phyloP scores from a whole-genome alignment of 352 stramenopile species.

The Blastocystis sp. region DNA sequence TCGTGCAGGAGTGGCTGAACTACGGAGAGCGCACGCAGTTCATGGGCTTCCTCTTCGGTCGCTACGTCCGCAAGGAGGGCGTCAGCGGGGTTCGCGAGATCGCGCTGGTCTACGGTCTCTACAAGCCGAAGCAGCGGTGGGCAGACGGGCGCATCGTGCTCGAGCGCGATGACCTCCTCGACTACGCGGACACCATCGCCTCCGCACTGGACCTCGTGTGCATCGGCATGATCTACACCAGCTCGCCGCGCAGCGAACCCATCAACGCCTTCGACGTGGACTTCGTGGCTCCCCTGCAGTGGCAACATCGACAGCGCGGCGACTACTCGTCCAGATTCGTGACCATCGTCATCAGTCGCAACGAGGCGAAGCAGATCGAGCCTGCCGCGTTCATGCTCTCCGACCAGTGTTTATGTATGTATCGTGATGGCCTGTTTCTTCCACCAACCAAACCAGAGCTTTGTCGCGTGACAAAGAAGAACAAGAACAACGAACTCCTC shows the following conservation, averaged over 20 bases:
- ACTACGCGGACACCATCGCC: background rate
- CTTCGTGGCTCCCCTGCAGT: conserved; percentile 13
- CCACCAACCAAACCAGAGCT: background rate
- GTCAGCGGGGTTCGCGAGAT: conserved; percentile 11
- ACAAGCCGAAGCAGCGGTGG: conserved; percentile 46
- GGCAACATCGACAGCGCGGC: background rate
- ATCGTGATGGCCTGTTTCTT: conserved; percentile 35
- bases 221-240: conserved; percentile 33
- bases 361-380: conserved; percentile 7
- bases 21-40: conserved; percentile 26
- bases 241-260: background rate
- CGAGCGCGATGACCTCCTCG: background rate
- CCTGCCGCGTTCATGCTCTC: conserved; percentile 38
- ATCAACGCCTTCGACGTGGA: conserved; percentile 9
- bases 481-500: background rate
- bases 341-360: background rate
- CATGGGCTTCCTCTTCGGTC: conserved; percentile 17
- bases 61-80: background rate
- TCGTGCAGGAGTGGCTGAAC: conserved; percentile 55
- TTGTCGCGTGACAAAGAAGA: background rate
- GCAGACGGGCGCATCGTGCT: conserved; percentile 9
- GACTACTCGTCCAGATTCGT: conserved; percentile 53
- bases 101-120: conserved; percentile 25
- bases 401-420: conserved; percentile 62
- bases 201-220: background rate